These are phyloP conservation scores for Secale cereale DNA, from an alignment of 176 grass and related monocot species.

Conservation along the genomic window DNA sequence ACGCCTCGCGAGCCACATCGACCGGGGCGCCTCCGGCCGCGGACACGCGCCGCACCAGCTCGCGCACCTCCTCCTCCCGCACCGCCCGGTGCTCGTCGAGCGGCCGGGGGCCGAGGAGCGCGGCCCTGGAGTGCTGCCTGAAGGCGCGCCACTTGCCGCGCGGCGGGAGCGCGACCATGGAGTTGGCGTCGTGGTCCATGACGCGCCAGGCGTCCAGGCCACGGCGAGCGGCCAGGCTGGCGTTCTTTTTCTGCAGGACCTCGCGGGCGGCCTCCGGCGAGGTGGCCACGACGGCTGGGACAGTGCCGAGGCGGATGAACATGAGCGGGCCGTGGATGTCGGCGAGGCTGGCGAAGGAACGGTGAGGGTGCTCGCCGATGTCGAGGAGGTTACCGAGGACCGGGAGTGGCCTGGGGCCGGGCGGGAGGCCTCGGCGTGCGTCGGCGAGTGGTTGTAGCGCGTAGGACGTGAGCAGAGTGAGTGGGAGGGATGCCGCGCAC, in stretches of 20 bases:
- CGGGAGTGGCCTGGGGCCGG: neutral
- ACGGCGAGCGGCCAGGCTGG: neutral
- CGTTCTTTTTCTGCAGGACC: conserved; percentile 21
- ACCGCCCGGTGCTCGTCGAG: neutral
- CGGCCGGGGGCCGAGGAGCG: conserved; percentile 2
- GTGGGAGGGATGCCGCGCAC: neutral
- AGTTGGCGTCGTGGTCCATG: neutral
- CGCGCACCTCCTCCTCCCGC: neutral
- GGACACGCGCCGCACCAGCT: neutral
- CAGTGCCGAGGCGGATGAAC: neutral
- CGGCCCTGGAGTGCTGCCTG: neutral
- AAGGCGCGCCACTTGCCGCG: conserved; percentile 17
- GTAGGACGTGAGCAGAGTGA: neutral
- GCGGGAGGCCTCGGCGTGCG: neutral
- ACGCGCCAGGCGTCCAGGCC: neutral
- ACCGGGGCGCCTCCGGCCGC: neutral
- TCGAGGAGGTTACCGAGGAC: conserved; percentile 8
- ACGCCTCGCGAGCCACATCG: neutral
- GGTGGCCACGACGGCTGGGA: conserved; percentile 17
- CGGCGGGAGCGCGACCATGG: neutral
- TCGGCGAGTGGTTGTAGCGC: neutral
- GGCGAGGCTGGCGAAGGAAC: neutral
- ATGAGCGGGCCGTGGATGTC: conserved; percentile 9
- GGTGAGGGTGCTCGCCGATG: neutral
- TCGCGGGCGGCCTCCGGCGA: neutral